Evolutionary conservation across 2,329 filamentous ascomycete species (phyloP).

Genomic region (Dactylellina leptospora): DNA sequence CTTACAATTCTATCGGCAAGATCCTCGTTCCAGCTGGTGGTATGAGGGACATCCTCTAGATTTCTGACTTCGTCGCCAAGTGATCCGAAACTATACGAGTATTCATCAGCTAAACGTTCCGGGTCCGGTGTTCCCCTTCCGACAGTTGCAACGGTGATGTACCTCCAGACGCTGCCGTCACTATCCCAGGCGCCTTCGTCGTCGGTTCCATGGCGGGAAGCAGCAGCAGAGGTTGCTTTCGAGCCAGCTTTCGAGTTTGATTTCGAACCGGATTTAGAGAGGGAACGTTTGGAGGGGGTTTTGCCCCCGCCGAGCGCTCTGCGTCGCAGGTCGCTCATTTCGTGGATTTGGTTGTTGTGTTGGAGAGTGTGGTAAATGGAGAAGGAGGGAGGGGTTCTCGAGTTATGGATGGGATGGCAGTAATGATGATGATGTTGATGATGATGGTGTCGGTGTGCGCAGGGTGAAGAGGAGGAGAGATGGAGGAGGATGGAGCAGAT

Average conservation of each 20-base stretch:
- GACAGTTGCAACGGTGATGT: constrained; percentile 53
- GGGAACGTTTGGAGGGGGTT: constrained; percentile 69
- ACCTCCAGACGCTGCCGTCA: constrained; percentile 68
- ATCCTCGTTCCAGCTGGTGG: constrained; percentile 68
- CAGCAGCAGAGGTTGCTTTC: constrained; percentile 68
- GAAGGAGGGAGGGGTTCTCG: neutral
- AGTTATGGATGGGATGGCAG: neutral
- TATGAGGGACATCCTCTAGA: constrained; percentile 64
- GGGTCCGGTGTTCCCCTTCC: constrained; percentile 63
- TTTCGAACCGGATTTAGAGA: constrained; percentile 69
- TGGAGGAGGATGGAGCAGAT: neutral
- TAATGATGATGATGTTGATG: neutral
- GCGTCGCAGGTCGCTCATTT: constrained; percentile 72
- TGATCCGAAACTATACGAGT: constrained; percentile 67
- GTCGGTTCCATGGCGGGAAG: constrained; percentile 72
- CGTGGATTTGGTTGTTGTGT: neutral
- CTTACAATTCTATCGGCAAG: constrained; percentile 74
- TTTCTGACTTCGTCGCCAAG: constrained; percentile 73
- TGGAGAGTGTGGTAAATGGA: neutral
- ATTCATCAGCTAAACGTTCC: constrained; percentile 62
- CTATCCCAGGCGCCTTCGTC: constrained; percentile 69
- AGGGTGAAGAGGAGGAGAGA: neutral
- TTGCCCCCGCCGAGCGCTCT: constrained; percentile 77
- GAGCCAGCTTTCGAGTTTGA: constrained; percentile 68
- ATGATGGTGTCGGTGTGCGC: neutral